Evolutionary conservation across 2,329 filamentous ascomycete genomes (phyloP), one percentile per base, ranked within the genome.

Genomic region (Exophiala oligosperma): DNA sequence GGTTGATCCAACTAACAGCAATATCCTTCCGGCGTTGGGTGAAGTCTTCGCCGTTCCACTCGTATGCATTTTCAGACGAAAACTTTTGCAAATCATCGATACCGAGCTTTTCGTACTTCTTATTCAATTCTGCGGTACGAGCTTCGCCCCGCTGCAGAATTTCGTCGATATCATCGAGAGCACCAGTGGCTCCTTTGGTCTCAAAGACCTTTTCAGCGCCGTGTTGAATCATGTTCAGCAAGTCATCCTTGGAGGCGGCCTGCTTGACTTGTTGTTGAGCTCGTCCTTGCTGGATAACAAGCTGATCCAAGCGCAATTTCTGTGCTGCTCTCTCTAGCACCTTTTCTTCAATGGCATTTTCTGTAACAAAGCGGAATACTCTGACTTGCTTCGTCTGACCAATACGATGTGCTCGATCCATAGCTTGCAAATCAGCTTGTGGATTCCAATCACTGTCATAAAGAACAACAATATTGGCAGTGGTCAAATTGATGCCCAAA

Each of bases 381-480:
- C 92, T 84, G 9, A 99, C 94, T 72, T 99, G 94, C 77, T 99
- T 99, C 4, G 91, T 99, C 77, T 99, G 94, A 40, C 94, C 94
- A 67, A 99, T 99, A 77, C 94, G 91, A 77, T 99, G 94, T 52
- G 94, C 94, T 71, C 94, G 90, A 70, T 99, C 94, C 94, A 99
- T 99, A 56, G 94, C 94, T 74, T 99, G 94, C 59, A 99, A 77
- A 85, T 99, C 94, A 17, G 94, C 94, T 75, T 99, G 94, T 8
- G 94, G 94, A 70, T 97, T 97, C 94, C 94, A 99, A 72, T 99
- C 94, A 68, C 92, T 97, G 73, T 99, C 94, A 70, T 94, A 99
- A 5, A 99, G 84, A 29, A 99, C 85, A 58, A 99, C 94, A 69
- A 97, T 96, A 68, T 99, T 94, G 56, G 94, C 94, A 60, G 84